Conservation (phyloP, 495 filamentous ascomycete genomes). For the Talaromyces adpressus region DNA sequence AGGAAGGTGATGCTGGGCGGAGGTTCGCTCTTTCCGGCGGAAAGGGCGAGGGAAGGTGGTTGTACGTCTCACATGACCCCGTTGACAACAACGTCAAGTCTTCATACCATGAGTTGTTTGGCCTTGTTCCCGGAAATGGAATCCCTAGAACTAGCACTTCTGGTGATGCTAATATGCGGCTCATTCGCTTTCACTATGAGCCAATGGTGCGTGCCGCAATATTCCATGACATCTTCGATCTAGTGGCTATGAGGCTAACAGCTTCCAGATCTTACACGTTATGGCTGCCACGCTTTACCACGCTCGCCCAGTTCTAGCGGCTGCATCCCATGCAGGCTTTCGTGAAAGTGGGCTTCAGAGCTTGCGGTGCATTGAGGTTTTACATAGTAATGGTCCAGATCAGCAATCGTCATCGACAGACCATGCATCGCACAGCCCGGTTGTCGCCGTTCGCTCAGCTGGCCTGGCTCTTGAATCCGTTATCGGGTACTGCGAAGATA, state of each 20-base stretch:
- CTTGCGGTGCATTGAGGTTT: constrained; percentile 29
- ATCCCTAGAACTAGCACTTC: constrained; percentile 17
- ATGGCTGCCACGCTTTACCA: constrained; percentile 63
- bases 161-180: constrained; percentile 33
- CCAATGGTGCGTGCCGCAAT: constrained; percentile 63
- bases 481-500: constrained; percentile 50
- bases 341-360: constrained; percentile 72
- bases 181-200: constrained; percentile 89
- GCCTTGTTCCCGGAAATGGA: constrained; percentile 26
- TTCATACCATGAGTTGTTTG: constrained; percentile 25
- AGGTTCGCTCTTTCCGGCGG: constrained; percentile 56
- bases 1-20: constrained; percentile 13
- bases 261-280: constrained; percentile 74
- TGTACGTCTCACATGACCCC: constrained; percentile 81
- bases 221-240: neutral
- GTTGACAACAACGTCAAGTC: constrained; percentile 28
- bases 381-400: constrained; percentile 13
- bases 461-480: constrained; percentile 74
- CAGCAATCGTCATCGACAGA: neutral
- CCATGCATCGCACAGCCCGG: constrained; percentile 44
- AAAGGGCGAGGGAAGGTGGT: constrained; percentile 78
- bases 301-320: constrained; percentile 63
- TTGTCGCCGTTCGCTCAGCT: constrained; percentile 76
- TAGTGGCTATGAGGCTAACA: neutral
- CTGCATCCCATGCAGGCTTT: constrained; percentile 75